These are phyloP conservation scores for Amylocarpus encephaloides DNA, from an alignment of 2,329 filamentous ascomycete species.

Conservation along the genomic window DNA sequence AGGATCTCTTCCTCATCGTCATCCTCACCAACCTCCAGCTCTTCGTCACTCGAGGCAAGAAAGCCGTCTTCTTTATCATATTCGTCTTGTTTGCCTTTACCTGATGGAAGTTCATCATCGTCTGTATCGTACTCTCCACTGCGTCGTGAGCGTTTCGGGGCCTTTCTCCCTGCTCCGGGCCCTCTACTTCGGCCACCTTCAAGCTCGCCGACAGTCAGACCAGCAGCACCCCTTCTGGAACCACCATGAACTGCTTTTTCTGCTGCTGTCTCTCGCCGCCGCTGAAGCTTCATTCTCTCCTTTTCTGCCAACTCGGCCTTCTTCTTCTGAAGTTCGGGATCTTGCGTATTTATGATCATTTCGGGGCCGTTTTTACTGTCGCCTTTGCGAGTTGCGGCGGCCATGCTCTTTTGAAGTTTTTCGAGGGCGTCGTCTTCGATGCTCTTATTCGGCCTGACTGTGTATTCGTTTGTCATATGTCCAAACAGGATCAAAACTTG, in stretches of 20 bases:
- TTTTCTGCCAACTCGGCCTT: conserved; percentile 69
- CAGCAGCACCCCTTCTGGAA: conserved; percentile 39
- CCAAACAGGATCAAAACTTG: conserved; percentile 66
- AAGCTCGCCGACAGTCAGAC: conserved; percentile 62
- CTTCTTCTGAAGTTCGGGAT: conserved; percentile 69
- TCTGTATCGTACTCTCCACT: conserved; percentile 69
- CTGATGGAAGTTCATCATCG: conserved; percentile 62
- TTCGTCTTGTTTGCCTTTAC: conserved; percentile 56
- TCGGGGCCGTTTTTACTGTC: conserved; percentile 53
- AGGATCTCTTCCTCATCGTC: conserved; percentile 35
- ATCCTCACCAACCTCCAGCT: conserved; percentile 54
- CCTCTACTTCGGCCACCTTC: conserved; percentile 51
- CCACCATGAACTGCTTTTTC: conserved; percentile 44
- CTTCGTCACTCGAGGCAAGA: conserved; percentile 68
- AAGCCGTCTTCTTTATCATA: conserved; percentile 79
- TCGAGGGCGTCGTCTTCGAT: conserved; percentile 67
- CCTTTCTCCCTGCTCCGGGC: conserved; percentile 47
- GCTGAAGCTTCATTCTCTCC: conserved; percentile 60
- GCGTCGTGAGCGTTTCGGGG: conserved; percentile 47
- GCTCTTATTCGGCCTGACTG: conserved; percentile 59
- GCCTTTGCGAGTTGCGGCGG: conserved; percentile 50
- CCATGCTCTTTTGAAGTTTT: conserved; percentile 60
- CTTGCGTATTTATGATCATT: conserved; percentile 63
- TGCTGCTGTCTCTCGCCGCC: conserved; percentile 61
- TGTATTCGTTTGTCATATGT: conserved; percentile 68